phyloP scores from a whole-genome alignment of 139 green algal species.

The Ettlia oleoabundans region DNA sequence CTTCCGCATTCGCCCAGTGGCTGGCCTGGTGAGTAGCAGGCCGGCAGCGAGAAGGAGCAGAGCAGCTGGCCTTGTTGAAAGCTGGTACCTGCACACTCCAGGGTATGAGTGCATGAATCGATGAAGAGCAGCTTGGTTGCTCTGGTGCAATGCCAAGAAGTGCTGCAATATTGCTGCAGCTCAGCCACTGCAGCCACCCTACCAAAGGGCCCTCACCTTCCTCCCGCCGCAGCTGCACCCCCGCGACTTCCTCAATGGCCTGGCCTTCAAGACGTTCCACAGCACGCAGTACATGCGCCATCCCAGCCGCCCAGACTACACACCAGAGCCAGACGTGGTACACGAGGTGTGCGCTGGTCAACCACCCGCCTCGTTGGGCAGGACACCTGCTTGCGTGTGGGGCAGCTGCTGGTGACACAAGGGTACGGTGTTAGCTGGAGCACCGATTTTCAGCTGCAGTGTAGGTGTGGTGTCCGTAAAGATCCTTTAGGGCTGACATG shows the following conservation, averaged over 20 bases:
- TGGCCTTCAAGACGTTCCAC: slow-evolving; percentile 93
- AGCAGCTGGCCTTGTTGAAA: too few species aligned
- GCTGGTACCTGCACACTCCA: too few species aligned
- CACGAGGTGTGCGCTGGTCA: slow-evolving; percentile 84
- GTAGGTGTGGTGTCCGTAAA: too few species aligned
- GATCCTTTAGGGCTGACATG: background rate
- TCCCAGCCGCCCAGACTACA: slow-evolving; percentile 71
- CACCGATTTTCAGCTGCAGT: too few species aligned
- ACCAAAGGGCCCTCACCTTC: background rate
- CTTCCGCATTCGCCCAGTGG: slow-evolving; percentile 83
- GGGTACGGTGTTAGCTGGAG: too few species aligned
- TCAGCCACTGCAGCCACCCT: too few species aligned
- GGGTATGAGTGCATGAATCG: too few species aligned
- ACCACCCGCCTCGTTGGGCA: background rate
- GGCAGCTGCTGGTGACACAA: background rate
- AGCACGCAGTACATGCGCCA: slow-evolving; percentile 89
- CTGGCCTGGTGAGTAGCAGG: slow-evolving; percentile 62
- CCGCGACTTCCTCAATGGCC: slow-evolving; percentile 90
- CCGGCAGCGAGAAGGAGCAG: background rate
- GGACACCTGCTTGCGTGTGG: background rate
- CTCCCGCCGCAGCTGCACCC: slow-evolving; percentile 79
- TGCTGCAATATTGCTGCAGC: too few species aligned
- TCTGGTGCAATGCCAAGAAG: too few species aligned
- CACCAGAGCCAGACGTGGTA: slow-evolving; percentile 90
- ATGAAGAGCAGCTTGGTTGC: too few species aligned